Conservation (phyloP, 352 stramenopile species). For the Phytopythium cucurbitacearum region DNA sequence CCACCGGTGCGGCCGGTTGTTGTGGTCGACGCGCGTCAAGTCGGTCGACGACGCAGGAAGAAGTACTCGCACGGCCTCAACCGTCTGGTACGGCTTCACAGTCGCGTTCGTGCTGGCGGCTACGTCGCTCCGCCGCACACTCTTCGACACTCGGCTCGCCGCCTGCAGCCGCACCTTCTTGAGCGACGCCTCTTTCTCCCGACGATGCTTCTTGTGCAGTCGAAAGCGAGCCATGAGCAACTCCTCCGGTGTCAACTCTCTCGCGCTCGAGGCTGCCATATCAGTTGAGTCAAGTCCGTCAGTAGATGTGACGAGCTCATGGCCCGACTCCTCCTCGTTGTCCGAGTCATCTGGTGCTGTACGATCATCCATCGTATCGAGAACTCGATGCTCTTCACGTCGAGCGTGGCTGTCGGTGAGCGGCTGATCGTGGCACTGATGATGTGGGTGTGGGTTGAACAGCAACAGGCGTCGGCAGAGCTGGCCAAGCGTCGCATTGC, state of each 20-base stretch:
- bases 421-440: no score
- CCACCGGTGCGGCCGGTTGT: conserved; percentile 84
- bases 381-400: no score
- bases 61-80: neutral
- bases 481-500: no score
- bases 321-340: no score
- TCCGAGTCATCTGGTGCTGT: no score
- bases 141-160: conserved; percentile 10
- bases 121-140: neutral
- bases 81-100: conserved; percentile 3
- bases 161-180: conserved; percentile 41
- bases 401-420: no score
- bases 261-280: no score
- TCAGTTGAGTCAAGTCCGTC: no score
- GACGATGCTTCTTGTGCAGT: conserved; percentile 74
- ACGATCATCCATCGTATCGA: no score
- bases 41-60: conserved; percentile 21
- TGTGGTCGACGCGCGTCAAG: conserved; percentile 74
- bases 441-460: no score
- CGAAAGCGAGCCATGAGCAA: conserved; percentile 69
- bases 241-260: conserved; percentile 31
- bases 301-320: no score
- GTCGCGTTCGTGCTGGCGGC: conserved; percentile 2
- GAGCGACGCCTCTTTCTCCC: conserved; percentile 59
- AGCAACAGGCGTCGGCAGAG: no score